Evolutionary conservation across 2,329 filamentous ascomycete species (phyloP).

Genomic region (Chaetoscypha palmicola): DNA sequence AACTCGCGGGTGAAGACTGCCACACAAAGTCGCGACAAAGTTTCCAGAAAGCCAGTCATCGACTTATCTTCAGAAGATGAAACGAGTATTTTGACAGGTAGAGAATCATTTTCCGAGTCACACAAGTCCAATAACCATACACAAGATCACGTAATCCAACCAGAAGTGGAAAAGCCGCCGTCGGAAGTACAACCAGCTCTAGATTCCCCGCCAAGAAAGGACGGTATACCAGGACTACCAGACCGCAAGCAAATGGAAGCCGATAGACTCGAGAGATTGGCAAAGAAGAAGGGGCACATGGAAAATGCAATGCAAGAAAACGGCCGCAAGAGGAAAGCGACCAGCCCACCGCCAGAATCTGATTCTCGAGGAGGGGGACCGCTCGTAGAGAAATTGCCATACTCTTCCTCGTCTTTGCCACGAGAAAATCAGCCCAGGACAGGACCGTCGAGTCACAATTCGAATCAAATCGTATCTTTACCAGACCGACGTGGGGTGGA

Average conservation of each 20-base stretch:
- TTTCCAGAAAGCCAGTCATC: background rate
- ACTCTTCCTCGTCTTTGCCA: background rate
- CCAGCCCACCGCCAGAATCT: constrained; percentile 21
- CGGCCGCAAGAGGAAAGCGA: constrained; percentile 29
- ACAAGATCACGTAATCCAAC: background rate
- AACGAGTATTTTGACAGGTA: background rate
- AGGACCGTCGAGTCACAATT: background rate
- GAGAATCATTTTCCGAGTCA: no score
- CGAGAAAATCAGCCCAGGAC: no score
- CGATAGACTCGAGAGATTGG: constrained; percentile 62
- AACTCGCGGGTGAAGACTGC: background rate
- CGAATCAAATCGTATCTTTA: background rate
- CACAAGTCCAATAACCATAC: background rate
- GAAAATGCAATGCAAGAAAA: background rate
- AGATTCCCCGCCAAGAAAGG: background rate
- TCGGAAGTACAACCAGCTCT: background rate
- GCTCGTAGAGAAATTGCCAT: constrained; percentile 3
- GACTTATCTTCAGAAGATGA: background rate
- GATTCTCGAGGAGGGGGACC: constrained; percentile 9
- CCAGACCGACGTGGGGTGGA: no score
- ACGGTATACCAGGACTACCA: constrained; percentile 39
- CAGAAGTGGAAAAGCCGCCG: background rate
- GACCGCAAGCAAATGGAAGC: constrained; percentile 80
- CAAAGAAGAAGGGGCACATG: constrained; percentile 42
- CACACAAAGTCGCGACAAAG: background rate